A percentile compares a stretch with the other conserved stretches of the same genome.
Evolutionary conservation across 1,139 yeast genomes (phyloP).

Genomic region (Blastobotrys ciferrii): DNA sequence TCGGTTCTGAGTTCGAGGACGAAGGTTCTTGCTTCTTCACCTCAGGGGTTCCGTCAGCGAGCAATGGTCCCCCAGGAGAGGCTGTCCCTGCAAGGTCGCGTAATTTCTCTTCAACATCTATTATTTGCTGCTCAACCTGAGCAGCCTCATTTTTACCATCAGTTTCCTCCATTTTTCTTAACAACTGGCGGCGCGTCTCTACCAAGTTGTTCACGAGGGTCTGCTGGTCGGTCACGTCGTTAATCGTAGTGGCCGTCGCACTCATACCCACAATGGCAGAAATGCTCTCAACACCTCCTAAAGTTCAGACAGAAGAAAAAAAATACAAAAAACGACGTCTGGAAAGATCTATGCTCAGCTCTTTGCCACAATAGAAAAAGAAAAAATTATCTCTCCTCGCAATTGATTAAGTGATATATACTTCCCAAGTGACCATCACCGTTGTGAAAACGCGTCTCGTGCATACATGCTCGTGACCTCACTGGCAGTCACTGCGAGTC

Average conservation of each 20-base stretch:
- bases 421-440: no score
- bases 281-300: background rate
- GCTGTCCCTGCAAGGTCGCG: constrained; percentile 2
- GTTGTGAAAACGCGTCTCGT: no score
- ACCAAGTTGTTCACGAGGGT: background rate
- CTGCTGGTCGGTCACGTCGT: background rate
- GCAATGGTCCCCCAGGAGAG: constrained; percentile 3
- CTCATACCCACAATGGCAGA: background rate
- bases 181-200: background rate
- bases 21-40: background rate
- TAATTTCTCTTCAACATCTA: background rate
- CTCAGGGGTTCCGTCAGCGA: background rate
- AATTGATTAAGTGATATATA: no score
- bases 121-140: background rate
- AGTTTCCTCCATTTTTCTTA: background rate
- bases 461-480: no score
- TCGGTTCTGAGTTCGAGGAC: background rate
- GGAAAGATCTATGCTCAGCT: background rate
- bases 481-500: no score
- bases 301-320: no score
- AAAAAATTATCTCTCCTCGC: no score
- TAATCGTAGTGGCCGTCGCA: background rate
- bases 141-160: background rate
- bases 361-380: no score
- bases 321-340: background rate